Conservation (phyloP, 768 basidiomycete genomes). For the Boletus barrowsii region DNA sequence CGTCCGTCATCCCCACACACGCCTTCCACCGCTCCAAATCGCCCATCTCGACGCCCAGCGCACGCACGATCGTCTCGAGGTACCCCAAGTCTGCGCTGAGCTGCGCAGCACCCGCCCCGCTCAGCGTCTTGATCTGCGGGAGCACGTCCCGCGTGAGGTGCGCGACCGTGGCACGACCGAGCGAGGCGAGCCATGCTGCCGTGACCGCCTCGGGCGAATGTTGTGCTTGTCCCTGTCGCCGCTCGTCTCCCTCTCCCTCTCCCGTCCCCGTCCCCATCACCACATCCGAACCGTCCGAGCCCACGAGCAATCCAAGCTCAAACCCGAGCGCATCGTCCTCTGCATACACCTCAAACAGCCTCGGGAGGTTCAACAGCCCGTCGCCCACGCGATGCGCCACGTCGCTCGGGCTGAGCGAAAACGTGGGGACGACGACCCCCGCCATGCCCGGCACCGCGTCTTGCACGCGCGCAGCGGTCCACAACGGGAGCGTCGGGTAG, state of each 20-base stretch:
- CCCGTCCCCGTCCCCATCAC: constrained; percentile 20
- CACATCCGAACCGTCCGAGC: constrained; percentile 46
- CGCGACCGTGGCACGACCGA: constrained; percentile 76
- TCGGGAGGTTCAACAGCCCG: constrained; percentile 88
- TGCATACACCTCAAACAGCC: constrained; percentile 92
- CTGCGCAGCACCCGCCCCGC: constrained; percentile 71
- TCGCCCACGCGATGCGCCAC: constrained; percentile 87
- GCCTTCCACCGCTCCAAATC: constrained; percentile 80
- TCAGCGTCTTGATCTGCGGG: constrained; percentile 65
- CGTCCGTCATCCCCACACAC: constrained; percentile 60
- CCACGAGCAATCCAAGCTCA: constrained; percentile 79
- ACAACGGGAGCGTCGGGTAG: constrained; percentile 68
- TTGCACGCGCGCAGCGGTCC: constrained; percentile 48
- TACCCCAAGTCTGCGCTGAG: constrained; percentile 86
- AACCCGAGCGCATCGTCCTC: constrained; percentile 89
- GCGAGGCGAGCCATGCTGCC: constrained; percentile 87
- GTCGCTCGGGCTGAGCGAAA: constrained; percentile 90
- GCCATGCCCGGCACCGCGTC: constrained; percentile 31
- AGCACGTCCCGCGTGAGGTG: constrained; percentile 70
- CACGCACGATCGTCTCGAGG: constrained; percentile 84
- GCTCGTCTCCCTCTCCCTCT: neutral
- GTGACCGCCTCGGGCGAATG: constrained; percentile 75
- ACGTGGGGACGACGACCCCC: constrained; percentile 69
- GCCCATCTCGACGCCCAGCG: constrained; percentile 83
- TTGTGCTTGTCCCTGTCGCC: constrained; percentile 29